phyloP scores from a whole-genome alignment of 805 yeast species.

The Hanseniaspora clermontiae region DNA sequence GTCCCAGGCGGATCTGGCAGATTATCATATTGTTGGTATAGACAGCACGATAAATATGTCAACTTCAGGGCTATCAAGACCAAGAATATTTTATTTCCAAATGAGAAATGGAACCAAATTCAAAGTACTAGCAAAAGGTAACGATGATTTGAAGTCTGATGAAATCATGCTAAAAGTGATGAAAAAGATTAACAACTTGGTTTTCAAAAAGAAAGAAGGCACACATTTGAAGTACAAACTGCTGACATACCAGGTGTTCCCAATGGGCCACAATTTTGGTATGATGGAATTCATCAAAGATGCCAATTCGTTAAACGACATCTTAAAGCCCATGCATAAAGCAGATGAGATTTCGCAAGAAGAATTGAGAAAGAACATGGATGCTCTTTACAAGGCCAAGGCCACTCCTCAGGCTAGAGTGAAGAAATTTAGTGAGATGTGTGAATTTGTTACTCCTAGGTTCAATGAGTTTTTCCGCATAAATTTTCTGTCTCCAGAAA shows the following conservation, averaged over 20 bases:
- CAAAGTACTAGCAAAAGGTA: conserved; percentile 59
- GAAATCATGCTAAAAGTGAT: conserved; percentile 97
- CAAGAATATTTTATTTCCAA: conserved; percentile 54
- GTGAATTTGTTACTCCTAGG: conserved; percentile 46
- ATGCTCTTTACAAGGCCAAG: conserved; percentile 34
- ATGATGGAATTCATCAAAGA: conserved; percentile 78
- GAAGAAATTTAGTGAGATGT: conserved; percentile 36
- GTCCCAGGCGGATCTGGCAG: no score
- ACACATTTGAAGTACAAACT: conserved; percentile 44
- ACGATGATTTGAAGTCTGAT: conserved; percentile 90
- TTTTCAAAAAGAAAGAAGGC: conserved; percentile 31
- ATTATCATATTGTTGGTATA: conserved; percentile 3
- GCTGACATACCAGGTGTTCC: conserved; percentile 79
- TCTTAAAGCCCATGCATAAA: conserved; percentile 52
- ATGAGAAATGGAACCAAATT: conserved; percentile 48
- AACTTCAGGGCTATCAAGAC: conserved; percentile 71
- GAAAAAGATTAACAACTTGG: conserved; percentile 62
- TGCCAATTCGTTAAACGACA: conserved; percentile 58
- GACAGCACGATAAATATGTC: conserved; percentile 43
- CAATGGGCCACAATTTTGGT: conserved; percentile 79
- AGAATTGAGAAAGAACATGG: conserved; percentile 55
- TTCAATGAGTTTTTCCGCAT: conserved; percentile 59
- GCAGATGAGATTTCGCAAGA: conserved; percentile 38
- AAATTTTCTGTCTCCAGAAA: conserved; percentile 50
- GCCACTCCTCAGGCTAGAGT: conserved; percentile 34